Base-by-base conservation (phyloP, 257 asterid species). In the Ballota nigra region DNA sequence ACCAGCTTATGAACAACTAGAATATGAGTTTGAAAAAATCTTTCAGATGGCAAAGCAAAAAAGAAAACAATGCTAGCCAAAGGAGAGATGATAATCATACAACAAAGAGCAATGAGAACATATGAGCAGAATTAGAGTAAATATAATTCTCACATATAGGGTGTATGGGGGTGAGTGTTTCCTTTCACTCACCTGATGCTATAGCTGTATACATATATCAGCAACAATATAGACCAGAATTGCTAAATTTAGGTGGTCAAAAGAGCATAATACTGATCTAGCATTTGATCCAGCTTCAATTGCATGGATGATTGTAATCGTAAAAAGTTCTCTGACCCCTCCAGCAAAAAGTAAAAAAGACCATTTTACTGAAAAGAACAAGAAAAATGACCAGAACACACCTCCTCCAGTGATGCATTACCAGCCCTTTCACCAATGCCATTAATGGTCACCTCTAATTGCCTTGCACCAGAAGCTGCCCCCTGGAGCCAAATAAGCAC, bases 391-490 rank as follows among this genome's bases (percentile, higher is more conserved):
- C 75, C 58, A 74, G 28, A 62, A 67, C 83, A 65, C 61, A 91
- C 98, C 96, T 94, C 98, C 88, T 94, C 98, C 33, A 94, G 66
- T 28, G 98, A 94, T 56, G 98, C 98, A 84, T 94, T 94, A 23
- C 98, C 98, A 74, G 98, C 98, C 80, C 98, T 86, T 83, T 94
- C 98, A 66, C 98, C 98, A 57, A 94, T 94, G 65, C 97, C 98
- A 79, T 94, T 94, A 79, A 94, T 86, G 77, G 98, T 94, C 73
- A 91, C 97, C 77, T 94, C 98, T 22, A 94, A 49, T 80, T 94
- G 98, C 83, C 98, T 87, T 66, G 98, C 98, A 73, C 98, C 98
- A 71, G 97, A 92, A 75, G 75, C 74, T 72, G 96, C 98, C 59
- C 97, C 98, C 98, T 93, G 81, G 66, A 67, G 52, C 26, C 36